phyloP scores from a whole-genome alignment of 305 asterid genomes.

The Salvia sclarea region DNA sequence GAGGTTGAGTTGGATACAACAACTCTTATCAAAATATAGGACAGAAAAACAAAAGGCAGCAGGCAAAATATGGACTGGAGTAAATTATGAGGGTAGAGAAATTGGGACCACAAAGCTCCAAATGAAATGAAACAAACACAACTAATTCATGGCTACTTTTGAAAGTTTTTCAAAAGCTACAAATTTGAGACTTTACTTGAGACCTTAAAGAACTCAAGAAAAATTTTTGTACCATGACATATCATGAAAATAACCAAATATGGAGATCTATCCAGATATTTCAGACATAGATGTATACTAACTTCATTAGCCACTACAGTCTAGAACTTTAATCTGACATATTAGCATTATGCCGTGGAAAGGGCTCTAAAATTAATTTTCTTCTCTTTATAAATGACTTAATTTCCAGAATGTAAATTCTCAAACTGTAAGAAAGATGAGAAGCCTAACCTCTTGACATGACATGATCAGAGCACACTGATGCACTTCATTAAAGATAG shows the following conservation, averaged over 20 bases:
- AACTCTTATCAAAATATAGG: background rate
- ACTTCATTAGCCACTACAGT: background rate
- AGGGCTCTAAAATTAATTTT: background rate
- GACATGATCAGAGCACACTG: background rate
- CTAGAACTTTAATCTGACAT: background rate
- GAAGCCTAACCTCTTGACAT: background rate
- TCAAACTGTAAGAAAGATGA: background rate
- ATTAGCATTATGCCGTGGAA: background rate
- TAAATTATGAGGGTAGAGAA: background rate
- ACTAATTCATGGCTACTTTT: background rate
- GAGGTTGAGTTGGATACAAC: background rate
- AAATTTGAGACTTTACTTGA: background rate
- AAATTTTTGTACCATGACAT: background rate
- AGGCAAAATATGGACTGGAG: background rate
- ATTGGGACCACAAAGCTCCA: background rate
- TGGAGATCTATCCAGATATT: background rate
- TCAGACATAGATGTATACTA: background rate
- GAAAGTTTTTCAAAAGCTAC: background rate
- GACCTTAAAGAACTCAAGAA: background rate
- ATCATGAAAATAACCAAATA: background rate
- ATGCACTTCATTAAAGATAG: background rate
- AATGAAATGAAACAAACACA: background rate
- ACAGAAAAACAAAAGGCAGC: background rate
- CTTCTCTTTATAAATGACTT: slow-evolving; percentile 3
- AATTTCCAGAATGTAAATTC: background rate